Evolutionary conservation across 1,139 yeast species (phyloP).

Genomic region (Hyphopichia burtonii): DNA sequence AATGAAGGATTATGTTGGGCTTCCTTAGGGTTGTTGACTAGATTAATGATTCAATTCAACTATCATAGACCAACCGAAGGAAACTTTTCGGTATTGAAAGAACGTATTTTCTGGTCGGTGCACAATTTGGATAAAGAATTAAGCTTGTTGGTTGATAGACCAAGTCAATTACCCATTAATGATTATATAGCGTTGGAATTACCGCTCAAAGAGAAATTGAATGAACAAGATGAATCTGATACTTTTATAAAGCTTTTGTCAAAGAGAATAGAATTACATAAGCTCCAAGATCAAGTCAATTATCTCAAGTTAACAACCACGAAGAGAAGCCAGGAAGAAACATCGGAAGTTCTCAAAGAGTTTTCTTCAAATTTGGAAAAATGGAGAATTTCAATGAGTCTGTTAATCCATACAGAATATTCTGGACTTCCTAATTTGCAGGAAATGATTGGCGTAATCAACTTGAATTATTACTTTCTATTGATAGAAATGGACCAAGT

Average conservation of each 20-base stretch:
- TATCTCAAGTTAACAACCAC: slow-evolving; percentile 14
- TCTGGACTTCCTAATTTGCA: slow-evolving; percentile 27
- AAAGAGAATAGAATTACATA: slow-evolving; percentile 20
- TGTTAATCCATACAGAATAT: slow-evolving; percentile 24
- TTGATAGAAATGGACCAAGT: slow-evolving; percentile 43
- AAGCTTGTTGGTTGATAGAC: slow-evolving; percentile 30
- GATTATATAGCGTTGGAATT: slow-evolving; percentile 16
- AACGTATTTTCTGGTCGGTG: slow-evolving; percentile 39
- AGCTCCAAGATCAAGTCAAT: slow-evolving; percentile 18
- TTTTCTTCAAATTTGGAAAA: slow-evolving; percentile 29
- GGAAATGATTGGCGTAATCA: slow-evolving; percentile 32
- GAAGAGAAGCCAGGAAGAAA: slow-evolving; percentile 4
- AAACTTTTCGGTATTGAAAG: slow-evolving; percentile 9
- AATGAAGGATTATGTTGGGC: slow-evolving; percentile 34
- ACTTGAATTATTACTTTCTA: slow-evolving; percentile 39
- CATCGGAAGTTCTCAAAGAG: slow-evolving; percentile 12
- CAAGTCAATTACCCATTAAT: slow-evolving; percentile 33
- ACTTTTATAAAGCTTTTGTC: slow-evolving; percentile 15
- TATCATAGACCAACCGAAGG: slow-evolving; percentile 14
- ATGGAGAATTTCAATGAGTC: slow-evolving; percentile 36
- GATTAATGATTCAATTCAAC: slow-evolving; percentile 26
- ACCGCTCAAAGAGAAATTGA: slow-evolving; percentile 10
- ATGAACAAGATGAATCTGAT: slow-evolving; percentile 16
- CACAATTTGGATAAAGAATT: slow-evolving; percentile 41
- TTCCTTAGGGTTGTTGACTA: slow-evolving; percentile 32